Evolutionary conservation across 2,329 filamentous ascomycete genomes (phyloP).

Genomic region (Aureobasidium sp.): DNA sequence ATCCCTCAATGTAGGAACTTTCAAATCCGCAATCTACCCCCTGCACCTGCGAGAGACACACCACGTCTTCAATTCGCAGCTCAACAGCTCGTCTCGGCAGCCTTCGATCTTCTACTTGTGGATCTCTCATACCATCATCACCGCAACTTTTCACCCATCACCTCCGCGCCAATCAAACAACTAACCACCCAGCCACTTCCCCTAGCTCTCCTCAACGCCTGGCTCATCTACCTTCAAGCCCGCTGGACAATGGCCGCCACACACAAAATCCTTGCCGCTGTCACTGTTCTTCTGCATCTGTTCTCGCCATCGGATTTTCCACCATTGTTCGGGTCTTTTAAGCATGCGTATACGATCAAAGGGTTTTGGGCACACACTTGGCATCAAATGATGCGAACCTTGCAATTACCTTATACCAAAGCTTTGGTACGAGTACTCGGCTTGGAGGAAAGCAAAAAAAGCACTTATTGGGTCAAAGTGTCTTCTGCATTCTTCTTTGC

Average conservation of each 20-base stretch:
- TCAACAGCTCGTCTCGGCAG: not conserved
- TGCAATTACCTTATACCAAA: not conserved
- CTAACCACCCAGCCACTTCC: not conserved
- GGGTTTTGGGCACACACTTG: not conserved
- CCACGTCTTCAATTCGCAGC: not conserved
- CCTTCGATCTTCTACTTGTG: not conserved
- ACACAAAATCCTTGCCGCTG: not conserved
- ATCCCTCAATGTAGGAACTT: not conserved
- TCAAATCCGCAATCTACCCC: not conserved
- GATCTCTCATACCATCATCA: not conserved
- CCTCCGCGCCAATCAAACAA: not conserved
- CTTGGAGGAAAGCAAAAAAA: not conserved
- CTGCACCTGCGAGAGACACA: not conserved
- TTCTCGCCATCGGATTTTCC: not conserved
- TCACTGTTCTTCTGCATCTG: not conserved
- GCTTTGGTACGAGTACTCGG: not conserved
- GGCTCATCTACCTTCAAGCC: slow-evolving; percentile 1
- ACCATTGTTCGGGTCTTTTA: not conserved
- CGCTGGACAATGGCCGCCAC: not conserved
- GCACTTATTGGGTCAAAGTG: not conserved
- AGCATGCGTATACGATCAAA: not conserved
- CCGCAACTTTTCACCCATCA: not conserved
- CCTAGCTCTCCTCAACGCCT: not conserved
- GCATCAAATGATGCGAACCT: not conserved
- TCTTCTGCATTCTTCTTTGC: not conserved